phyloP scores from a whole-genome alignment of 495 filamentous ascomycete genomes.

The Sphaerosporella brunnea region DNA sequence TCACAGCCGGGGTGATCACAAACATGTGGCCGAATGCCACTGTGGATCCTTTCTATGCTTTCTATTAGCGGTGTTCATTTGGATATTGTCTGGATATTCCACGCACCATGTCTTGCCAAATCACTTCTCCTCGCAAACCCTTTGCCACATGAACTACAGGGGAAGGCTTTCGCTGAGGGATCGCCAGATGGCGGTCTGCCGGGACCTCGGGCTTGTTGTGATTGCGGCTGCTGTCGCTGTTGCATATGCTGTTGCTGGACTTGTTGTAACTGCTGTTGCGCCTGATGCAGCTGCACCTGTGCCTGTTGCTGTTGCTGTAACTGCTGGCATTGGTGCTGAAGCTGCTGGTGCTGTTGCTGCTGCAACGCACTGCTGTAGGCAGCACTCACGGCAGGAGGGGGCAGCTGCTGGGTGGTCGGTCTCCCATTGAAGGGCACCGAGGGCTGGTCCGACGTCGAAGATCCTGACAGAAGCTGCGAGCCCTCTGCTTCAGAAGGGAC shows the following conservation, averaged over 20 bases:
- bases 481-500: conserved; percentile 19
- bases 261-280: not conserved
- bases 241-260: conserved; percentile 13
- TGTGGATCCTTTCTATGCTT: conserved; percentile 76
- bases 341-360: conserved; percentile 2
- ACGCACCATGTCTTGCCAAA: conserved; percentile 81
- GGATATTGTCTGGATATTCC: not conserved
- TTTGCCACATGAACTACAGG: conserved; percentile 81
- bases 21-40: conserved; percentile 74
- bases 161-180: conserved; percentile 59
- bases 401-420: not conserved
- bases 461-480: conserved; percentile 22
- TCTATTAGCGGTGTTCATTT: not conserved
- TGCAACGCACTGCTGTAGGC: not conserved
- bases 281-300: not conserved
- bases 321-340: not conserved
- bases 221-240: conserved; percentile 25
- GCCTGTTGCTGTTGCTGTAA: not conserved
- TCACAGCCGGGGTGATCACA: conserved; percentile 79
- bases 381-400: conserved; percentile 1
- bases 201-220: conserved; percentile 22
- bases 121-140: conserved; percentile 89
- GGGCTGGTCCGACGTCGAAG: conserved; percentile 20
- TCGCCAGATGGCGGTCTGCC: conserved; percentile 33
- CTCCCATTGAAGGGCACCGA: conserved; percentile 6